These are phyloP conservation scores for Yamadazyma songkhlaensis DNA, from an alignment of 1,139 yeast species.

Conservation along the genomic window DNA sequence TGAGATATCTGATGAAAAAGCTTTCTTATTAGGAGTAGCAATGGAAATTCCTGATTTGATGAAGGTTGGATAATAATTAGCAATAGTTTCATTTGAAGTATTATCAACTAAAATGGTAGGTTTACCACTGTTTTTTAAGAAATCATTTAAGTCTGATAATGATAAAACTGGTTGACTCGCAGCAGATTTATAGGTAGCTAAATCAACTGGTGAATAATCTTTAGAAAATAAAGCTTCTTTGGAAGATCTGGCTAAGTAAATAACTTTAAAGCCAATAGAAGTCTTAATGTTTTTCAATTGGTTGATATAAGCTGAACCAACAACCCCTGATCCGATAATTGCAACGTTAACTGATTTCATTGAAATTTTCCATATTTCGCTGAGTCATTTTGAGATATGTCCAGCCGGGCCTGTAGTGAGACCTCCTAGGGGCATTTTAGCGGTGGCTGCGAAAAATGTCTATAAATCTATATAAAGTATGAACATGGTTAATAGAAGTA, in stretches of 20 bases:
- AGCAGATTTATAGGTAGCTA: constrained; percentile 60
- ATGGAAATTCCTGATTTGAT: constrained; percentile 78
- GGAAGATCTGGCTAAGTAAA: constrained; percentile 72
- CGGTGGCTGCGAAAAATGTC: not conserved
- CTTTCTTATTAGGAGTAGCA: constrained; percentile 98
- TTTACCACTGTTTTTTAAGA: constrained; percentile 58
- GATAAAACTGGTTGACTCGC: constrained; percentile 48
- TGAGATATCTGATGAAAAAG: constrained; percentile 76
- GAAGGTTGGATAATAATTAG: constrained; percentile 72
- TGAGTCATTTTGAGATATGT: not conserved
- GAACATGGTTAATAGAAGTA: not conserved
- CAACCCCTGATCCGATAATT: constrained; percentile 89
- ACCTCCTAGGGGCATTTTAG: not conserved
- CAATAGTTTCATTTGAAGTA: constrained; percentile 80
- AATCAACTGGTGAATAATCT: constrained; percentile 69
- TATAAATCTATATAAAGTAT: not conserved
- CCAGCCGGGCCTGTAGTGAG: not conserved
- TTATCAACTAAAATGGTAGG: constrained; percentile 91
- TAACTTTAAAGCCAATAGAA: constrained; percentile 66
- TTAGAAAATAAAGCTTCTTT: constrained; percentile 62
- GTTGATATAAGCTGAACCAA: constrained; percentile 77
- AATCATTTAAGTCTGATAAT: constrained; percentile 56
- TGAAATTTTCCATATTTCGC: not conserved
- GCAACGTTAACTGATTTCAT: constrained; percentile 70
- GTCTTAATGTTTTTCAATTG: constrained; percentile 65